Conservation (phyloP, 108 stramenopile genomes). For the Aurantiochytrium sp. region DNA sequence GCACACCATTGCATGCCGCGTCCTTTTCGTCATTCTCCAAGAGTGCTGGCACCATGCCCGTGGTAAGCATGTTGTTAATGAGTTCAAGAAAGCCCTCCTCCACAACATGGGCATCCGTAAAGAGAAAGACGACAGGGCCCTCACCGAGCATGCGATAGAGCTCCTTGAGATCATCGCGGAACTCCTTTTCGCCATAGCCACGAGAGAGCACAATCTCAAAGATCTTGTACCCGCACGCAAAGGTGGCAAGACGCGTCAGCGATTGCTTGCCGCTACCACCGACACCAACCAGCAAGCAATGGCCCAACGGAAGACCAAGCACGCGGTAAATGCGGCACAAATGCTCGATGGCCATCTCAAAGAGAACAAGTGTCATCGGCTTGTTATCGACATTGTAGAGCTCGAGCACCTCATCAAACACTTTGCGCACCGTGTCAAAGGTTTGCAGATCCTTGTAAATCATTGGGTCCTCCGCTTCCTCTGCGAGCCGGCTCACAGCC, state of each 20-base stretch:
- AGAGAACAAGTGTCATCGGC: slow-evolving; percentile 59
- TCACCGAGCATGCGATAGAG: slow-evolving; percentile 45
- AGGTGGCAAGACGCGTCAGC: slow-evolving; percentile 53
- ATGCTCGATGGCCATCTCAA: slow-evolving; percentile 58
- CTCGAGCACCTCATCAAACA: slow-evolving; percentile 57
- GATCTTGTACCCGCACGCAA: slow-evolving; percentile 52
- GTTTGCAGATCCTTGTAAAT: slow-evolving; percentile 53
- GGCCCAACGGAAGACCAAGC: slow-evolving; percentile 53
- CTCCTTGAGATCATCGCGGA: slow-evolving; percentile 56
- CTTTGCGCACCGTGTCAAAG: slow-evolving; percentile 40
- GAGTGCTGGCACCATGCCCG: slow-evolving; percentile 61
- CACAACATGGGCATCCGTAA: slow-evolving; percentile 65
- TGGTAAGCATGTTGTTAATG: slow-evolving; percentile 66
- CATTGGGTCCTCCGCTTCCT: slow-evolving; percentile 50
- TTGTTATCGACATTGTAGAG: slow-evolving; percentile 57
- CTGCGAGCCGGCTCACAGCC: slow-evolving; percentile 37
- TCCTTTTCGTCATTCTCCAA: slow-evolving; percentile 51
- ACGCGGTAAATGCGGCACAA: slow-evolving; percentile 51
- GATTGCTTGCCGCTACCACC: slow-evolving; percentile 62
- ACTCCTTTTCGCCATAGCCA: slow-evolving; percentile 57
- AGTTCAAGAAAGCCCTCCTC: slow-evolving; percentile 67
- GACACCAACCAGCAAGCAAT: slow-evolving; percentile 61
- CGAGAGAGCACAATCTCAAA: slow-evolving; percentile 53
- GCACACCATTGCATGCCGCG: slow-evolving; percentile 32
- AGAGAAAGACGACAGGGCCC: slow-evolving; percentile 56